phyloP scores from a whole-genome alignment of 768 basidiomycete species.

The Mycena venus region DNA sequence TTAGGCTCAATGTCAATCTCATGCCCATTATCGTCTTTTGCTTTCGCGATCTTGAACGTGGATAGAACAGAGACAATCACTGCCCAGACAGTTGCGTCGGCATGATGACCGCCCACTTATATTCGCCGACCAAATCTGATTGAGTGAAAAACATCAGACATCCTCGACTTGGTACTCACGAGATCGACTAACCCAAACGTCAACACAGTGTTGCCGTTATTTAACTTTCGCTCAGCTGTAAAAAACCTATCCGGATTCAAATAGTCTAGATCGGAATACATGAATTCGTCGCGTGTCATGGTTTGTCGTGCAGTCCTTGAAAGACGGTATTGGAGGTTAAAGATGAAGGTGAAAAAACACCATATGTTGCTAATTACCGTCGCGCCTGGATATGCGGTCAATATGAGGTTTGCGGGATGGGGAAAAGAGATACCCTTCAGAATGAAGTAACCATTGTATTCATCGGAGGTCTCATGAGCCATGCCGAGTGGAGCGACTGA shows the following conservation, averaged over 20 bases:
- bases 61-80: constrained; percentile 7
- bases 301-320: too few relatives aligned
- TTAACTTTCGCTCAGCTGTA: constrained; percentile 25
- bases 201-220: constrained; percentile 10
- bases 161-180: not conserved
- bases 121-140: constrained; percentile 7
- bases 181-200: constrained; percentile 14
- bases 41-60: constrained; percentile 14
- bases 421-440: constrained; percentile 39
- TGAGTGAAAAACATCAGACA: not conserved
- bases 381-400: constrained; percentile 9
- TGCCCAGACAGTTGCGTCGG: not conserved
- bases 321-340: not conserved
- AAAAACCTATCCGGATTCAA: constrained; percentile 47
- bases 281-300: constrained; percentile 43
- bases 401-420: not conserved
- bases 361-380: constrained; percentile 52
- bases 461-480: constrained; percentile 36
- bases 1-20: constrained; percentile 46
- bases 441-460: constrained; percentile 48
- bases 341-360: constrained; percentile 26
- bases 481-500: not conserved
- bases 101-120: not conserved
- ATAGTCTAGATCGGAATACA: constrained; percentile 42
- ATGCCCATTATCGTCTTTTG: constrained; percentile 61